Evolutionary conservation across 139 green algal genomes (phyloP), one percentile per base, ranked within the genome.

Genomic region (Tetraselmis striata): DNA sequence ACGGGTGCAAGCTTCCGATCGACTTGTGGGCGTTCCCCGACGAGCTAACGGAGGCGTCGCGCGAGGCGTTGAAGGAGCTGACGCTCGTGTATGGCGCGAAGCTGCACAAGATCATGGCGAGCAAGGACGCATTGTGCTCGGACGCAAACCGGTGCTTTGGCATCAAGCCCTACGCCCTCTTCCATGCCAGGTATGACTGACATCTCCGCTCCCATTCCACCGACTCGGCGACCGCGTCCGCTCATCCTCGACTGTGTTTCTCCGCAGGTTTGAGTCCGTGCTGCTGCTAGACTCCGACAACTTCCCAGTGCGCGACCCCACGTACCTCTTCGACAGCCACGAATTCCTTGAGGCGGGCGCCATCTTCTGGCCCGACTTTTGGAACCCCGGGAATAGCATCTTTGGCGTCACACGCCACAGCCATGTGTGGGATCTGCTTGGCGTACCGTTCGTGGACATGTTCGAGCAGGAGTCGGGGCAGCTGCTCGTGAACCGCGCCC

Each of bases 311-410:
- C 28, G 22, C 23, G 77, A 85, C 77, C 81, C 77, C 5, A 77
- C 76, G 28, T 77, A 29, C 31, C 77, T 85, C 2, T 85, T 85
- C 32, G 76, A 83, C 26, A 31, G 18, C 31, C 26, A 2, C 27
- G 30, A 85, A 78, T 85, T 76, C 29, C n/a, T 23, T 5, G 30
- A 32, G 11, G n/a, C 32, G 2, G 81, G 81, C 28, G 81, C 81
- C 77, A 77, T 85, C 23, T 81, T 85, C 77, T 85, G 81, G 81
- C 81, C 81, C 22, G 81, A 85, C 81, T 82, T 75, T 79, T 83
- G 58, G 58, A 27, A 59, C 45, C 79, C 2, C 25, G 23, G 23
- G 79, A 31, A 0, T 76, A 77, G 25, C 23, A 32, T 1, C 45
- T 82, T 26, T 76, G 32, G 2, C 32, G 79, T 28, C n/a, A 76